Conservation (phyloP, 179 eudicot species). For the Nepenthes alata region DNA sequence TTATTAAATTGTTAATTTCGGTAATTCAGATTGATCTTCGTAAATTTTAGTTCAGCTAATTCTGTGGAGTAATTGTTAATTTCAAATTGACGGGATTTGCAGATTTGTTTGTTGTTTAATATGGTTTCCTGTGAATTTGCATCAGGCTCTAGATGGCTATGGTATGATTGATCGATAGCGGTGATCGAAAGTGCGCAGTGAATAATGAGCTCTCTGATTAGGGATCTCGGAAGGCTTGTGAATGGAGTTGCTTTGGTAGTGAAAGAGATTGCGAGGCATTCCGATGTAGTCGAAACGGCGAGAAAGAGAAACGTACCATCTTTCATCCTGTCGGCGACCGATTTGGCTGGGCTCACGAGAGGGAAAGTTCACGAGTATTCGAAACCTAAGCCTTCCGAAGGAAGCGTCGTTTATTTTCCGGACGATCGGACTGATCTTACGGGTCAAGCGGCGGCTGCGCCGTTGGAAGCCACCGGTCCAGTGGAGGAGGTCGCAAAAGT, state of each 20-base stretch:
- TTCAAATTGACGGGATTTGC: too few species aligned
- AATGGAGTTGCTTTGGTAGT: conserved; percentile 56
- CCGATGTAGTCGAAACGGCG: conserved; percentile 10
- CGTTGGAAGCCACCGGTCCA: not conserved
- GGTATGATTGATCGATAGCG: too few species aligned
- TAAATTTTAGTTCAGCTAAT: too few species aligned
- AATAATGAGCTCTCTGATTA: conserved; percentile 7
- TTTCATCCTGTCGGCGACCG: conserved; percentile 39
- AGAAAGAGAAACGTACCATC: conserved; percentile 21
- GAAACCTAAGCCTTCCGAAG: conserved; percentile 1
- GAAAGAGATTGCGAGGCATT: conserved; percentile 34
- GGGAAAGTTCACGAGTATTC: conserved; percentile 31
- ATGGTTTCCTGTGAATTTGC: too few species aligned
- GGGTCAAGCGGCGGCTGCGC: not conserved
- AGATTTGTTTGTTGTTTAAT: too few species aligned
- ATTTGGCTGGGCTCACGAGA: conserved; percentile 57
- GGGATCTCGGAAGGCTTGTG: conserved; percentile 43
- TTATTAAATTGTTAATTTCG: too few species aligned
- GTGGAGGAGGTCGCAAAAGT: not conserved
- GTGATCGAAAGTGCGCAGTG: too few species aligned
- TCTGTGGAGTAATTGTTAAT: too few species aligned
- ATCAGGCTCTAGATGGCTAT: too few species aligned
- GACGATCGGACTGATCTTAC: conserved; percentile 3
- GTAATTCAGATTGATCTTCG: too few species aligned
- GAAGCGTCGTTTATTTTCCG: conserved; percentile 30